Percentiles rank a stretch among this genome's conserved stretches.
phyloP scores from a whole-genome alignment of 176 grass and related monocot genomes.

The Thalia dealbata region DNA sequence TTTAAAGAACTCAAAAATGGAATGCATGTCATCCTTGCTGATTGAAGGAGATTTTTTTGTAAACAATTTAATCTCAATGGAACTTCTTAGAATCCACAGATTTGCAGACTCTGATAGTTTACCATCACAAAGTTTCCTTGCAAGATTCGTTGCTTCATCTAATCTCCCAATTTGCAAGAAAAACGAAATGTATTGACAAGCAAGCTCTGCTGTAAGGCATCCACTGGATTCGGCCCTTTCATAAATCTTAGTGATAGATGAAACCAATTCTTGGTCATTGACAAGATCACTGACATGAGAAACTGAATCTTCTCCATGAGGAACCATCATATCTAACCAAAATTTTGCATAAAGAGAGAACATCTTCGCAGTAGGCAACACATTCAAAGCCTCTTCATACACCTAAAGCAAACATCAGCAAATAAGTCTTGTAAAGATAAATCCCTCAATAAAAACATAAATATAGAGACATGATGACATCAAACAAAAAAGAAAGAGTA shows the following conservation, averaged over 20 bases:
- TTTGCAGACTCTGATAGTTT: conserved; percentile 48
- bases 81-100: conserved; percentile 58
- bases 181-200: conserved; percentile 59
- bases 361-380: conserved; percentile 68
- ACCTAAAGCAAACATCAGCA: conserved; percentile 30
- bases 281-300: conserved; percentile 31
- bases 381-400: conserved; percentile 72
- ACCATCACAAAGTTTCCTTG: conserved; percentile 53
- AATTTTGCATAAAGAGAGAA: conserved; percentile 78
- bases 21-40: conserved; percentile 41
- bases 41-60: conserved; percentile 28
- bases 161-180: conserved; percentile 48
- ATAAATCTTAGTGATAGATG: conserved; percentile 55
- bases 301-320: conserved; percentile 35
- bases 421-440: neutral
- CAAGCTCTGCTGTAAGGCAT: conserved; percentile 59
- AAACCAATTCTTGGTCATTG: conserved; percentile 37
- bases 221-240: conserved; percentile 48
- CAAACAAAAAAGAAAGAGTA: neutral
- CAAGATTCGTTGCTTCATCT: conserved; percentile 61
- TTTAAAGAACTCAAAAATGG: conserved; percentile 57
- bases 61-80: conserved; percentile 57
- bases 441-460: neutral
- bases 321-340: conserved; percentile 44
- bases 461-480: neutral